These are phyloP conservation scores for Suhomyces yuchorum DNA, from an alignment of 1,139 yeast genomes.

Conservation along the genomic window DNA sequence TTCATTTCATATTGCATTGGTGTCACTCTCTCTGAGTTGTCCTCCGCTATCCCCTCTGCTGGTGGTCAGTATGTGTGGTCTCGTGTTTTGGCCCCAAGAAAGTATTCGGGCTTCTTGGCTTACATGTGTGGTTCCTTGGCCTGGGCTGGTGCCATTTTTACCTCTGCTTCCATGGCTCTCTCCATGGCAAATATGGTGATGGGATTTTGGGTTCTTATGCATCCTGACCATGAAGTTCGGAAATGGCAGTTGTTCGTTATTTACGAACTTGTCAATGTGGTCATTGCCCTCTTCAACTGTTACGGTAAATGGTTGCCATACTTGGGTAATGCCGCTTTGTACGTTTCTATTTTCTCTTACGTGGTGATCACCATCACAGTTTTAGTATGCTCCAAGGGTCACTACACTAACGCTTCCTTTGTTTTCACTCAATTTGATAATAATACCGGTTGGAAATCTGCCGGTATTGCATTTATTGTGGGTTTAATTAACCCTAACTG, in stretches of 20 bases:
- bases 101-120: conserved; percentile 52
- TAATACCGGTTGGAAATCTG: conserved; percentile 64
- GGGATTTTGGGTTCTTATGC: conserved; percentile 54
- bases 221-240: conserved; percentile 45
- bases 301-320: conserved; percentile 59
- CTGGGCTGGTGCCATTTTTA: conserved; percentile 61
- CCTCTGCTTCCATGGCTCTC: conserved; percentile 61
- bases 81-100: conserved; percentile 54
- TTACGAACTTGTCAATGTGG: conserved; percentile 43
- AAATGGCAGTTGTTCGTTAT: conserved; percentile 63
- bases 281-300: conserved; percentile 54
- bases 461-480: conserved; percentile 64
- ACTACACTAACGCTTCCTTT: conserved; percentile 57
- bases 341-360: conserved; percentile 56
- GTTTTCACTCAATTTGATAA: conserved; percentile 64
- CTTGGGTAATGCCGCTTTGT: conserved; percentile 54
- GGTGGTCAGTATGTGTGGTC: conserved; percentile 73
- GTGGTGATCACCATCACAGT: conserved; percentile 57
- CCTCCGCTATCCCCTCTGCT: conserved; percentile 63
- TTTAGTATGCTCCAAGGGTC: conserved; percentile 55
- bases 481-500: conserved; percentile 70
- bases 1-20: conserved; percentile 53
- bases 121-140: conserved; percentile 60
- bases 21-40: conserved; percentile 53
- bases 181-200: conserved; percentile 54